Evolutionary conservation across 176 grass and related monocot genomes (phyloP).

Genomic region (Musa beccarii): DNA sequence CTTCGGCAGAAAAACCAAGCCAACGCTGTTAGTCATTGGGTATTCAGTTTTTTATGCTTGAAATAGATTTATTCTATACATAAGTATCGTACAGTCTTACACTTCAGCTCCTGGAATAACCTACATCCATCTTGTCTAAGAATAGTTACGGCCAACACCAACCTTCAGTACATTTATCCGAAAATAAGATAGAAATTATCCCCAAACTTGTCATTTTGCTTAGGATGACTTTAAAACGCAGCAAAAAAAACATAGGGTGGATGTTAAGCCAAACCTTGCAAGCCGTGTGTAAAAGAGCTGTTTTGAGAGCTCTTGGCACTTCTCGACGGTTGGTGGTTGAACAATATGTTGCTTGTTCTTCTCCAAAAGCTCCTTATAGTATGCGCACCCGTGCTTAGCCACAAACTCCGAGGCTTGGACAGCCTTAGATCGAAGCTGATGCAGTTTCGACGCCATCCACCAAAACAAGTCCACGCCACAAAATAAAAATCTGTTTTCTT

Average conservation of each 20-base stretch:
- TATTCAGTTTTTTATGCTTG: neutral
- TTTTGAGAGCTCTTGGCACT: conserved; percentile 83
- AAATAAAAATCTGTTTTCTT: neutral
- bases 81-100: neutral
- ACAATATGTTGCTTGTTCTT: conserved; percentile 83
- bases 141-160: neutral
- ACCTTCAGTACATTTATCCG: neutral
- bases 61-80: neutral
- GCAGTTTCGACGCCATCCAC: conserved; percentile 67
- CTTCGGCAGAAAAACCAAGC: neutral
- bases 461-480: conserved; percentile 11
- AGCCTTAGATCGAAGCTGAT: conserved; percentile 57
- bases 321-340: conserved; percentile 73
- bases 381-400: conserved; percentile 40
- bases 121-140: neutral
- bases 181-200: neutral
- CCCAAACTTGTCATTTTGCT: neutral
- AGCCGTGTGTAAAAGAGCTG: conserved; percentile 93
- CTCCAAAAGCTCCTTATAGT: conserved; percentile 81
- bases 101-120: neutral
- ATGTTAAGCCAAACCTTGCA: conserved; percentile 38
- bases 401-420: conserved; percentile 49
- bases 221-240: neutral
- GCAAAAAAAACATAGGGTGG: neutral
- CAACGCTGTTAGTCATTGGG: no score